Percentiles rank a stretch among this genome's conserved stretches.
Conservation (phyloP, 495 filamentous ascomycete species). For the Xylaria bambusicola region DNA sequence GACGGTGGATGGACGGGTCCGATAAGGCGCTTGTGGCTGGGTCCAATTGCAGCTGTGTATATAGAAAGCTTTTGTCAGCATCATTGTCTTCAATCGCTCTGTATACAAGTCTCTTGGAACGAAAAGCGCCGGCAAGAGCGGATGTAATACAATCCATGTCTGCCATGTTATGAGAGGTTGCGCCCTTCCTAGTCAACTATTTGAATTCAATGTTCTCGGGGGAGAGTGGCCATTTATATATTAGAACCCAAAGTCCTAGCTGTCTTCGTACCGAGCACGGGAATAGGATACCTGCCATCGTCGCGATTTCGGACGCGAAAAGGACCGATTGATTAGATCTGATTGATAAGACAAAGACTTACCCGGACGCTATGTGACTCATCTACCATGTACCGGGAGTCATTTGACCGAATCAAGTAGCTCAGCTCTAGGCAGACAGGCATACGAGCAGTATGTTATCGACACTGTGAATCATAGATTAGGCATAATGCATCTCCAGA, state of each 20-base stretch:
- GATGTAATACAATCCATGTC: neutral
- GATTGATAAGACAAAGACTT: slow-evolving; percentile 6
- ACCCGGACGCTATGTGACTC: neutral
- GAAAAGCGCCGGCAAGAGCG: slow-evolving; percentile 20
- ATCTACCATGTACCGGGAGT: neutral
- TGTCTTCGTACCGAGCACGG: neutral
- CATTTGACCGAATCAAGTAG: too few species aligned
- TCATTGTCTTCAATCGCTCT: slow-evolving; percentile 32
- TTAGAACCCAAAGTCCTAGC: neutral
- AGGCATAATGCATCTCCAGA: too few species aligned
- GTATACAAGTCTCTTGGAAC: slow-evolving; percentile 37
- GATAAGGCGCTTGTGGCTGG: neutral
- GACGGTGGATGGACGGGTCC: slow-evolving; percentile 2
- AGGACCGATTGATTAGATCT: slow-evolving; percentile 3
- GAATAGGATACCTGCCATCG: too few species aligned
- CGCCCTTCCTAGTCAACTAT: neutral
- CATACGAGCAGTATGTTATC: too few species aligned
- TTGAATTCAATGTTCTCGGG: neutral
- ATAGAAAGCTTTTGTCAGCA: slow-evolving; percentile 24
- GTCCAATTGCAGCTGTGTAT: slow-evolving; percentile 19
- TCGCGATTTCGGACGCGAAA: neutral
- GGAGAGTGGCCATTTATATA: neutral
- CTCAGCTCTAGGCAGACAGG: too few species aligned
- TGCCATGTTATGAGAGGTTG: too few species aligned
- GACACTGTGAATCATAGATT: too few species aligned